These are phyloP conservation scores for Pelargonium nanum DNA, from an alignment of 345 rosid species.

Conservation along the genomic window DNA sequence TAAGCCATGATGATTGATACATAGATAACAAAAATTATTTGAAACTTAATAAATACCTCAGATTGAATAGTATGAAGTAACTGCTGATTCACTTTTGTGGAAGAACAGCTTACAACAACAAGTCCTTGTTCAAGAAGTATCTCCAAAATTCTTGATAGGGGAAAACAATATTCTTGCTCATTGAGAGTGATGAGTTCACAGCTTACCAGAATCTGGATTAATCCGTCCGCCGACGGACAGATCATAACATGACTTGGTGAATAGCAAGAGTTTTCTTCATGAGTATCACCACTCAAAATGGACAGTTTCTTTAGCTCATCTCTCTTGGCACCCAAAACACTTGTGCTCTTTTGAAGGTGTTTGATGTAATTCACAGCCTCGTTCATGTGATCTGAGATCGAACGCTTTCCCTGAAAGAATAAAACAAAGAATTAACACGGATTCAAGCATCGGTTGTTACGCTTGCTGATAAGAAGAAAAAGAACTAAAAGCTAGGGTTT, in stretches of 20 bases:
- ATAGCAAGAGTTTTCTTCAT: conserved; percentile 2
- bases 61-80: conserved; percentile 39
- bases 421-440: conserved; percentile 12
- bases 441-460: too few relatives aligned
- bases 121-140: conserved; percentile 41
- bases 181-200: conserved; percentile 14
- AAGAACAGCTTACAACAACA: conserved; percentile 34
- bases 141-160: conserved; percentile 40
- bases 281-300: conserved; percentile 10
- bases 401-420: conserved; percentile 60
- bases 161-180: conserved; percentile 21
- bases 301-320: conserved; percentile 28
- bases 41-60: conserved; percentile 27
- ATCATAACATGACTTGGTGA: conserved; percentile 20
- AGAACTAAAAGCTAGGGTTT: background rate
- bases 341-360: conserved; percentile 29
- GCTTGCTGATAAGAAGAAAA: too few relatives aligned
- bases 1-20: too few relatives aligned
- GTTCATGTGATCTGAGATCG: conserved; percentile 64
- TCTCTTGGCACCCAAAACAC: conserved; percentile 33
- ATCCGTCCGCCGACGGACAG: conserved; percentile 25
- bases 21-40: too few relatives aligned
- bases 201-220: conserved; percentile 37
- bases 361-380: conserved; percentile 62
- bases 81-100: conserved; percentile 36